Evolutionary conservation across 1,284 basidiomycete genomes (phyloP), one percentile per base, ranked within the genome.

Genomic region (Trametes versicolor): DNA sequence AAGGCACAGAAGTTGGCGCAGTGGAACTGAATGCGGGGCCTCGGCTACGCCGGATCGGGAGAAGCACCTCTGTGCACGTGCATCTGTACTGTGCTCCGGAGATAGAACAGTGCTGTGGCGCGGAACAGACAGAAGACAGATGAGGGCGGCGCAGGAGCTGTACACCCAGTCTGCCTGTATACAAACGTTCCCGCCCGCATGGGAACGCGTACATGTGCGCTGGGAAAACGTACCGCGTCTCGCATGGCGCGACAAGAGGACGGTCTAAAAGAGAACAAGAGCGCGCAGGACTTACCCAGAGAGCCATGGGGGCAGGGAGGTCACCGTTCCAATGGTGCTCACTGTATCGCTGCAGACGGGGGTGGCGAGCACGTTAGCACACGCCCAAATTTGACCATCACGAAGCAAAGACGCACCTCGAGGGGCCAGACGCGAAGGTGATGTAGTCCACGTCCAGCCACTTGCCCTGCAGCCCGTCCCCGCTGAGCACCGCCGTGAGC

Each of bases 391-490:
- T 25, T 47, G 23, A 5, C 41, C 56, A 41, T 59, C 58, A 58
- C 15, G 39, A 47, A 64, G 36, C 36, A 43, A 59, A 29, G 15
- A 66, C 71, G 66, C 52, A 72, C 71, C 41, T 65, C 25, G 62
- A 66, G n/a, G 57, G 25, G 1, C 47, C 25, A 29, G 56, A 27
- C 1, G 72, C 70, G 62, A 76, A 70, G 9, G 71, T 70, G 63
- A 76, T 66, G 59, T 69, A 76, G 67, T 76, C 75, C 12, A 76
- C 45, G 50, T 76, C 75, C 36, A 76, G 62, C 75, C 75, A 76
- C 41, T 58, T 39, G 25, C 66, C 71, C 43, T 49, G 45, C 47
- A 65, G 25, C 23, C 59, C 60, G 25, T 60, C 56, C 9, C 65
- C 63, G 52, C 45, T 56, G 41, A 70, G 62, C 37, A 62, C 49